Percentiles rank a stretch among this genome's conserved stretches.
Conservation (phyloP, 2,329 filamentous ascomycete genomes). For the Metarhizium rileyi region DNA sequence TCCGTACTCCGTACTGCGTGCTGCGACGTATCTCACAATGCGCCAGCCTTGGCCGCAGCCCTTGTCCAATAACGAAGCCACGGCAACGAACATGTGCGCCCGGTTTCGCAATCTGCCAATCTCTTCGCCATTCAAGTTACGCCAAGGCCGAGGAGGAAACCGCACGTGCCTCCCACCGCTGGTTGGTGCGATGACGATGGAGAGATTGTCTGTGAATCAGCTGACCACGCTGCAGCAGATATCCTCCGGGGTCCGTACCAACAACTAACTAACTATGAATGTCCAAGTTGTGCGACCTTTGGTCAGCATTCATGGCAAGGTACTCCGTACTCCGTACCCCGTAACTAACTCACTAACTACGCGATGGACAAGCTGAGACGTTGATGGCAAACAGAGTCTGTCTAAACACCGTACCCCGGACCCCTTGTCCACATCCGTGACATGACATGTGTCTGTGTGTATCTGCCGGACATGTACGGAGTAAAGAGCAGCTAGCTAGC, state of each 20-base stretch:
- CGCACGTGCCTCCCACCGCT: slow-evolving; percentile 1
- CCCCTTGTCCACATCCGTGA: neutral
- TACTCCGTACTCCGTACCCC: too few relatives aligned
- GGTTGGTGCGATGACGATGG: neutral
- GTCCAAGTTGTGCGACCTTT: neutral
- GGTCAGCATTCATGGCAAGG: neutral
- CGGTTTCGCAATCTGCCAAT: too few relatives aligned
- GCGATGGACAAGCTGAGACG: neutral
- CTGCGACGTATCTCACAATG: neutral
- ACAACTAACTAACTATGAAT: neutral
- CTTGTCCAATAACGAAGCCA: too few relatives aligned
- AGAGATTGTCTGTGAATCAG: slow-evolving; percentile 2
- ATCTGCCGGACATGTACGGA: neutral
- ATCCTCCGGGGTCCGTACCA: neutral
- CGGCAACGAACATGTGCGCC: too few relatives aligned
- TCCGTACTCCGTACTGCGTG: too few relatives aligned
- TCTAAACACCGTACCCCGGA: neutral
- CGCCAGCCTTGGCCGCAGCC: neutral
- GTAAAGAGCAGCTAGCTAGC: neutral
- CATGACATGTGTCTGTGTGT: neutral
- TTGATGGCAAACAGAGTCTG: neutral
- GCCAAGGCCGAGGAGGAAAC: neutral
- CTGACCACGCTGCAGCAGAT: neutral
- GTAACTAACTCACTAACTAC: too few relatives aligned
- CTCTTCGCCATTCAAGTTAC: neutral